Evolutionary conservation across 495 filamentous ascomycete species (phyloP), one percentile per base, ranked within the genome.

Genomic region (Tuber borchii): DNA sequence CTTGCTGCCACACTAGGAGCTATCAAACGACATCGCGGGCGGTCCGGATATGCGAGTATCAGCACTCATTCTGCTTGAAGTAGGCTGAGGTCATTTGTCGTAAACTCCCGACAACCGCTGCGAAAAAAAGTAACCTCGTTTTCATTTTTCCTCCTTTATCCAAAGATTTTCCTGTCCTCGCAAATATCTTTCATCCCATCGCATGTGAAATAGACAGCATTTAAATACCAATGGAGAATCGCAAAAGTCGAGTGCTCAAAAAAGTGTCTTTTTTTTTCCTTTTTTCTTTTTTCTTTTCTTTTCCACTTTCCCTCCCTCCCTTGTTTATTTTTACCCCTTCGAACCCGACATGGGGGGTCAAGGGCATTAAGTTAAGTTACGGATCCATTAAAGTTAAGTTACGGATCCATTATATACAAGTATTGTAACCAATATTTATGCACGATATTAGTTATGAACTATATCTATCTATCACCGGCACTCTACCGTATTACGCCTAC

Each of bases 1-100:
- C 84, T 97, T 5, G 79, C 85, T 0, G 87, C 94, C 20, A 91
- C 90, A 72, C 80, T 97, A 43, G 92, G 89, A 88, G 91, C 90
- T 73, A 97, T 97, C 78, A 85, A 90, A 80, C 89, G 90, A 75
- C 92, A 94, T 78, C 85, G 85, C 71, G 82, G 76, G 68, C 69
- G 81, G 45, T 75, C 79, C n/a, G 51, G 46, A 42, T 39, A 45
- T 43, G 45, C 70, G 70, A 71, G 48, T 46, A 76, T 34, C 68
- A 71, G 76, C 73, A 69, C 71, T 56, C 65, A 69, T 37, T 26
- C 69, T 5, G 68, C 72, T 79, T 79, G 77, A 79, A 79, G 45
- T 17, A 76, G 68, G 31, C 56, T 74, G 45, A 48, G 74, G 51
- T 40, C 26, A 26, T 19, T 19, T 34, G 56, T 61, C 10, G 14